Base-by-base conservation (phyloP, 805 yeast genomes). In the Millerago galiae region DNA sequence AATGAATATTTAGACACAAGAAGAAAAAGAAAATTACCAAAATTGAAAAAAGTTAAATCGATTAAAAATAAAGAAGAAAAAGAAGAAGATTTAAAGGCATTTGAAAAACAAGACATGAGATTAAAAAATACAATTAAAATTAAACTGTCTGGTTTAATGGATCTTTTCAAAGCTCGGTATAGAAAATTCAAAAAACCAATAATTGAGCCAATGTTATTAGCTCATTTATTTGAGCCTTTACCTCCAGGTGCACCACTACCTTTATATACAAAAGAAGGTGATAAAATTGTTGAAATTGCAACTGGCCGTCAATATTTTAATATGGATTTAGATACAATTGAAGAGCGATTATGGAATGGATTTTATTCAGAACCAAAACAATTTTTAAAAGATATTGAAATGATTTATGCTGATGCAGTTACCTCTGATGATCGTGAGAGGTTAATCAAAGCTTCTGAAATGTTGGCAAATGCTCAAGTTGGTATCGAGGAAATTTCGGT, bases 261-360 rank as follows among this genome's bases (percentile, higher is more conserved):
- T 28, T 13, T 65, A 0, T 77, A 71, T 50, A 72, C 72, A 15
- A 75, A 73, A 46, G 75, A 74, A 45, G 79, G 78, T 34, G 80
- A 85, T 48, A 83, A 79, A 91, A 86, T 93, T 51, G 62, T 79
- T n/a, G 97, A 93, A 54, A 69, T 76, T 10, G 62, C 79, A 0
- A 83, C 95, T 0, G 95, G 93, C 3, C 77, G 75, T 43, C 72
- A 69, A 49, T 91, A 71, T 56, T 74, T 71, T 65, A 93, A 93
- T 53, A 93, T 93, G 85, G 99, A 93, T 56, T 67, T 93, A 42
- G 99, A 93, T 56, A 81, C 89, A 14, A 77, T 93, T 28, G 99
- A 93, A 57, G 98, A 93, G 59, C 72, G 99, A 45, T 64, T 93
- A 42, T 93, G 99, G 99, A 93, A 93, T 61, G 99, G 99, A 0